Percentiles rank a stretch among this genome's conserved stretches.
Evolutionary conservation across 495 filamentous ascomycete genomes (phyloP).

Genomic region (Trypethelium eluteriae): DNA sequence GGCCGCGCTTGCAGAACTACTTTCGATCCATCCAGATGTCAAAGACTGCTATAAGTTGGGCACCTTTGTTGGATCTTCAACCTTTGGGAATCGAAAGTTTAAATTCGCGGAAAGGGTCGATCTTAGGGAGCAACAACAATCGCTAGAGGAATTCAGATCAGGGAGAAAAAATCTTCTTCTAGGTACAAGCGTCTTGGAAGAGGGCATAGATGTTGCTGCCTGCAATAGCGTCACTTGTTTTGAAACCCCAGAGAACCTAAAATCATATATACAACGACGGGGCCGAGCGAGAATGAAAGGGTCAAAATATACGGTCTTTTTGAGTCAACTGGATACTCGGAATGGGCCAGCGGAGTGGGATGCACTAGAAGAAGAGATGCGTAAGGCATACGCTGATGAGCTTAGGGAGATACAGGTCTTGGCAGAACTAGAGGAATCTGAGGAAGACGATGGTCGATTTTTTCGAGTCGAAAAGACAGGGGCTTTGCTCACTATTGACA

Average conservation of each 20-base stretch:
- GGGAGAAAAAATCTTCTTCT: slow-evolving; percentile 72
- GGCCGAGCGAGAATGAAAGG: slow-evolving; percentile 67
- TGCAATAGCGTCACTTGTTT: slow-evolving; percentile 88
- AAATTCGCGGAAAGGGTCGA: slow-evolving; percentile 56
- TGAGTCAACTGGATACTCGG: slow-evolving; percentile 37
- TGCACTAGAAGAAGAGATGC: slow-evolving; percentile 64
- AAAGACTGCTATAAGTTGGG: slow-evolving; percentile 51
- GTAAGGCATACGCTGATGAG: slow-evolving; percentile 63
- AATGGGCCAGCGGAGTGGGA: slow-evolving; percentile 47
- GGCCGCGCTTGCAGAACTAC: slow-evolving; percentile 55
- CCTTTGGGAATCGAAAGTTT: slow-evolving; percentile 38
- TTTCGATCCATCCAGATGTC: slow-evolving; percentile 54
- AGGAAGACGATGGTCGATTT: slow-evolving; percentile 39
- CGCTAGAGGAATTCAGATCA: slow-evolving; percentile 59
- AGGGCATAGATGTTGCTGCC: slow-evolving; percentile 81
- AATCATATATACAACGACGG: slow-evolving; percentile 82
- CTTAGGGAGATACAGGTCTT: slow-evolving; percentile 45
- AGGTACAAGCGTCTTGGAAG: slow-evolving; percentile 78
- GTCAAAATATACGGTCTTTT: slow-evolving; percentile 66
- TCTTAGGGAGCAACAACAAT: slow-evolving; percentile 46
- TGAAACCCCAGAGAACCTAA: slow-evolving; percentile 64
- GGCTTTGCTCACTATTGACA: slow-evolving; percentile 66
- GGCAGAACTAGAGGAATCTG: slow-evolving; percentile 45
- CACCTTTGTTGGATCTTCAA: slow-evolving; percentile 68
- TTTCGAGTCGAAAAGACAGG: slow-evolving; percentile 50